Percentiles rank a stretch among this genome's conserved stretches.
phyloP scores from a whole-genome alignment of 192 early-diverging fungal species.

The Geranomyces michiganensis region DNA sequence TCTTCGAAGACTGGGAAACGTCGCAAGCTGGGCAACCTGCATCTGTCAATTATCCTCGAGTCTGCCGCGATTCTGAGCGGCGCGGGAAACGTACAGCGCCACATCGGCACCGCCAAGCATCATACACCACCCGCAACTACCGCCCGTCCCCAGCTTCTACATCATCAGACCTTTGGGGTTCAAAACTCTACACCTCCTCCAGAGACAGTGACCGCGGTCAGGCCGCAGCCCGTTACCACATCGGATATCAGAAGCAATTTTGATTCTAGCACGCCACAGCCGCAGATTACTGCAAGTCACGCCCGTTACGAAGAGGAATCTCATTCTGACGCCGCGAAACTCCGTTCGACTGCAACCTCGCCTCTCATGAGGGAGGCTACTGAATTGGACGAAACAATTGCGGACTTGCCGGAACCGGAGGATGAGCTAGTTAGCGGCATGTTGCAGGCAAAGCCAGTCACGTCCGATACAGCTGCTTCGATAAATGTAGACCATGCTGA shows the following conservation, averaged over 20 bases:
- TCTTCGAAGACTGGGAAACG: background rate
- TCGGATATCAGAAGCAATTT: too few species aligned
- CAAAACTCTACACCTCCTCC: too few species aligned
- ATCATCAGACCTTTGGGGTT: background rate
- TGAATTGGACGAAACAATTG: background rate
- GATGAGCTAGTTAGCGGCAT: background rate
- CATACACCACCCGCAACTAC: background rate
- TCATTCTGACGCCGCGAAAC: too few species aligned
- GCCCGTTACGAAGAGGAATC: too few species aligned
- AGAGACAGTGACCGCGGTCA: too few species aligned
- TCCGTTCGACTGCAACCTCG: background rate
- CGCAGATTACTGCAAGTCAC: too few species aligned
- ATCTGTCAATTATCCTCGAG: slow-evolving; percentile 28
- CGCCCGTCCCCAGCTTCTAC: background rate
- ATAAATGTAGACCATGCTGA: too few species aligned
- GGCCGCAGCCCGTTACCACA: too few species aligned
- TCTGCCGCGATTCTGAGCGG: background rate
- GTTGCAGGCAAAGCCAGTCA: too few species aligned
- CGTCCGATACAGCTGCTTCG: too few species aligned
- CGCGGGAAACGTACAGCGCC: background rate
- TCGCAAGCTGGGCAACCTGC: slow-evolving; percentile 28
- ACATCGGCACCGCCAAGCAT: background rate
- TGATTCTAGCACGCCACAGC: too few species aligned
- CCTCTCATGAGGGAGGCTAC: background rate
- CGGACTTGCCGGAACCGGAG: background rate